Evolutionary conservation across 306 rosid genomes (phyloP).

Genomic region (Cercis canadensis): DNA sequence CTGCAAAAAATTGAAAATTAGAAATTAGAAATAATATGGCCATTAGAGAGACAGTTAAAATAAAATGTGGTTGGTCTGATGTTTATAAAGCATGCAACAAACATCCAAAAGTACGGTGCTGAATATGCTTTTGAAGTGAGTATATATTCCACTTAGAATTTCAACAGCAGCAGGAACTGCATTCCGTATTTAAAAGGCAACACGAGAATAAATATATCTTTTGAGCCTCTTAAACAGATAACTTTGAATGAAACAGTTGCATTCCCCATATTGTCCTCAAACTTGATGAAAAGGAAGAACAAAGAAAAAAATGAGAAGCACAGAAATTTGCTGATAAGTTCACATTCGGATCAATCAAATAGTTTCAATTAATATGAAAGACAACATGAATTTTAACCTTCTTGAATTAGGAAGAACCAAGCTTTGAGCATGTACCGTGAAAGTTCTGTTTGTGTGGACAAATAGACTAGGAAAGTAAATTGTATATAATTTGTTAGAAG

Average conservation of each 20-base stretch:
- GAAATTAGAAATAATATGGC: neutral
- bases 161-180: neutral
- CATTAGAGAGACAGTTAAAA: neutral
- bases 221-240: neutral
- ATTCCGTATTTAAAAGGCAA: constrained; percentile 6
- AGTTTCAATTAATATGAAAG: neutral
- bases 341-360: neutral
- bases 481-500: constrained; percentile 5
- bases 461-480: constrained; percentile 1
- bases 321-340: constrained; percentile 1
- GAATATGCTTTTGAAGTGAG: constrained; percentile 1
- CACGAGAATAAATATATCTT: neutral
- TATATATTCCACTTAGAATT: neutral
- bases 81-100: constrained; percentile 27
- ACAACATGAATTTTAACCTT: neutral
- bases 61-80: neutral
- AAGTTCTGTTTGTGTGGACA: neutral
- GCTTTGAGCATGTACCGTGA: neutral
- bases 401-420: constrained; percentile 6
- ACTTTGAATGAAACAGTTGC: constrained; percentile 12
- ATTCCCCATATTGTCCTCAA: constrained; percentile 2
- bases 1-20: constrained; percentile 42
- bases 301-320: neutral
- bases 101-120: constrained; percentile 6
- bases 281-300: constrained; percentile 5